A percentile compares a stretch with the other conserved stretches of the same genome.
Conservation (phyloP, 768 basidiomycete genomes). For the Russula sp. region DNA sequence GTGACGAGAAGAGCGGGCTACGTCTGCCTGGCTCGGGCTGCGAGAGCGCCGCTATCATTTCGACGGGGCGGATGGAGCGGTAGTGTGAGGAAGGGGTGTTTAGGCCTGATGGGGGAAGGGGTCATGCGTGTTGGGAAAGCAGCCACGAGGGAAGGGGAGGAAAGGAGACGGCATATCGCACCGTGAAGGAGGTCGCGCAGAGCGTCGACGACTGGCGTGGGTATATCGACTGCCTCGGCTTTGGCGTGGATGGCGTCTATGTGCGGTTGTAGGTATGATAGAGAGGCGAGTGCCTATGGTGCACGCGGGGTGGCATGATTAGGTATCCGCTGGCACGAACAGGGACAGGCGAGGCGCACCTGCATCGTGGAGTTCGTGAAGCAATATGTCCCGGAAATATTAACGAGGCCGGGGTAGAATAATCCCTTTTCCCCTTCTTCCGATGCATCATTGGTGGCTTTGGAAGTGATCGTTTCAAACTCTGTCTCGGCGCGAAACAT, state of each 20-base stretch:
- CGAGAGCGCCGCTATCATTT: constrained; percentile 69
- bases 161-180: constrained; percentile 33
- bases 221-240: constrained; percentile 76
- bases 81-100: constrained; percentile 60
- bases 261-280: constrained; percentile 77
- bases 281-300: constrained; percentile 81
- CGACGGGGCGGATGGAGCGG: constrained; percentile 64
- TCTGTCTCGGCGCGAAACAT: neutral
- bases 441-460: neutral
- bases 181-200: constrained; percentile 68
- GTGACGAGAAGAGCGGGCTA: constrained; percentile 73
- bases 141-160: constrained; percentile 27
- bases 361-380: constrained; percentile 98
- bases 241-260: constrained; percentile 71
- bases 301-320: constrained; percentile 25
- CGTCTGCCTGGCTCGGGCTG: constrained; percentile 50
- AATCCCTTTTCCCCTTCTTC: constrained; percentile 36
- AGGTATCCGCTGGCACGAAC: neutral
- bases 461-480: neutral
- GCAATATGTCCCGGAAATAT: constrained; percentile 93
- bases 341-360: constrained; percentile 39
- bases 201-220: constrained; percentile 83
- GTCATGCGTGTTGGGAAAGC: constrained; percentile 4
- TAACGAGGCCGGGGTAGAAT: constrained; percentile 88
- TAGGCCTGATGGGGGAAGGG: constrained; percentile 44